Evolutionary conservation across 345 rosid genomes (phyloP), one percentile per base, ranked within the genome.

Genomic region (Populus euphratica): DNA sequence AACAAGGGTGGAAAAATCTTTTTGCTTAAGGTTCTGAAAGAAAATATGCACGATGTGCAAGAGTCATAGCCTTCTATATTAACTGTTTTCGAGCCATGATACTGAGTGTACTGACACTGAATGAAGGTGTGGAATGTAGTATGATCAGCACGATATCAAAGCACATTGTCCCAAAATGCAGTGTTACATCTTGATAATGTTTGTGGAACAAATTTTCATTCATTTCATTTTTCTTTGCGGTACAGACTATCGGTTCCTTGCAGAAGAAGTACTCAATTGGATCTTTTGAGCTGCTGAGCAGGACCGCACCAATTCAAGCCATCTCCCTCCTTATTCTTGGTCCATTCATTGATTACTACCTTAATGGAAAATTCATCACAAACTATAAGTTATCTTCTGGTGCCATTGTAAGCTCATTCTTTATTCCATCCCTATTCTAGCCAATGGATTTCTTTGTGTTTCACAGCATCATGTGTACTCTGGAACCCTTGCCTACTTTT

Each of bases 291-390:
- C 82, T 95, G 85, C 81, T 95, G 78, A 93, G 98, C 81, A 92
- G 86, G 85, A 95, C 98, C 41, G 99, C 99, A 47, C 99, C 99
- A 61, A 95, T 95, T 80, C 99, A 95, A 90, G 98, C 98, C n/a
- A n/a, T 90, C 56, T 95, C 97, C 74, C 99, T 95, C 33, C 93
- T 95, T 77, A 61, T 90, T 74, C 73, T 93, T 27, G 99, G 99
- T 50, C 99, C 99, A 8, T 91, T 93, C 69, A 76, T 90, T 38
- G 99, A 95, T 78, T 93, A 88, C 86, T 85, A 36, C 79, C 93
- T 95, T 43, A 90, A 83, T n/a, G 93, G 91, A 47, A 89, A 84
- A 76, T 87, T 91, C 67, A 74, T 93, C 41, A 80, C 87, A 50
- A 88, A 81, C 73, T 95, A 95, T 82, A 89, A 90, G 85, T 81